Evolutionary conservation across 805 yeast species (phyloP).

Genomic region (Nakazawaea populi): DNA sequence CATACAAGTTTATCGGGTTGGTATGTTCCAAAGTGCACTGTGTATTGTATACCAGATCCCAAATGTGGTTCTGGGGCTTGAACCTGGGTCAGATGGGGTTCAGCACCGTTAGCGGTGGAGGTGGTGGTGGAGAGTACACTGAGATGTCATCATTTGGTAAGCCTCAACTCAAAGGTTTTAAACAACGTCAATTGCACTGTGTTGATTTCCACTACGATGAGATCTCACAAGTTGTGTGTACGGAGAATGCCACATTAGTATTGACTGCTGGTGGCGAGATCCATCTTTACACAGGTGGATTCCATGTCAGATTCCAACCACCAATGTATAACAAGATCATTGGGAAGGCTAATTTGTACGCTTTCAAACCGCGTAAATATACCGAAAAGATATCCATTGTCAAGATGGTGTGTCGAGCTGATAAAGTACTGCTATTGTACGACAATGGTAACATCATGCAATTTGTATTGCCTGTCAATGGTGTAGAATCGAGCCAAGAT

Average conservation of each 20-base stretch:
- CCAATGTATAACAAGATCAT: conserved; percentile 24
- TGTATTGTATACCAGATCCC: conserved; percentile 44
- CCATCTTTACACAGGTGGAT: conserved; percentile 53
- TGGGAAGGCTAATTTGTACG: conserved; percentile 34
- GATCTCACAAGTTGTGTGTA: conserved; percentile 53
- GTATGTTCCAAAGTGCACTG: conserved; percentile 65
- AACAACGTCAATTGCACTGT: conserved; percentile 32
- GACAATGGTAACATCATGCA: conserved; percentile 56
- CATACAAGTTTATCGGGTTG: background rate
- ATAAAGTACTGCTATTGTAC: conserved; percentile 42
- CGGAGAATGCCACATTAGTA: conserved; percentile 67
- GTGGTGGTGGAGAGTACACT: background rate
- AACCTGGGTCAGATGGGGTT: conserved; percentile 81
- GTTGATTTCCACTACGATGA: conserved; percentile 37
- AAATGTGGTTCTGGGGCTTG: conserved; percentile 67
- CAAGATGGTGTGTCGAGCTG: conserved; percentile 29
- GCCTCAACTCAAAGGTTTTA: conserved; percentile 25
- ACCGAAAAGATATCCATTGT: conserved; percentile 31
- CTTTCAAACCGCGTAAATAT: conserved; percentile 46
- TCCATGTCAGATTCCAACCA: conserved; percentile 42
- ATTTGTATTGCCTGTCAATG: conserved; percentile 18
- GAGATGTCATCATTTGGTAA: conserved; percentile 3
- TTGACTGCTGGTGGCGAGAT: conserved; percentile 53
- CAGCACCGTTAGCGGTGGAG: conserved; percentile 14
- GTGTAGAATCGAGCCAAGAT: conserved; percentile 24